Percentiles rank a stretch among this genome's conserved stretches.
phyloP scores from a whole-genome alignment of 2,329 filamentous ascomycete genomes.

The Dactylellina sp. region DNA sequence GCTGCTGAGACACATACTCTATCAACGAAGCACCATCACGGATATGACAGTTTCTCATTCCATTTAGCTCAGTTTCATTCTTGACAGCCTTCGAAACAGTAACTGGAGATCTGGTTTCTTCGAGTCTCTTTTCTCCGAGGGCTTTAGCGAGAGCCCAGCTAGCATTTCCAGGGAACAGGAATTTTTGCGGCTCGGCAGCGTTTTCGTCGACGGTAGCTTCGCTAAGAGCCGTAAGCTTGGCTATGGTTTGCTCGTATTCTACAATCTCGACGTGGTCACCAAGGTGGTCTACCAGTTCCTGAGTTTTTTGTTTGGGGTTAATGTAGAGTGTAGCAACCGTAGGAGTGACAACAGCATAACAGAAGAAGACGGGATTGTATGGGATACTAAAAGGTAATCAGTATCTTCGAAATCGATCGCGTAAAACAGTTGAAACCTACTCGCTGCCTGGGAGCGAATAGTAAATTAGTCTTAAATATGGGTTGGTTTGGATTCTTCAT shows the following conservation, averaged over 20 bases:
- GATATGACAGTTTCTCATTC: constrained; percentile 94
- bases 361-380: constrained; percentile 98
- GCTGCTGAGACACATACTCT: constrained; percentile 65
- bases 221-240: constrained; percentile 76
- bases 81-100: constrained; percentile 94
- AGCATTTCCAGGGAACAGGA: constrained; percentile 87
- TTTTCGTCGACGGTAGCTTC: constrained; percentile 62
- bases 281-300: constrained; percentile 77
- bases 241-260: constrained; percentile 84
- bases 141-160: constrained; percentile 93
- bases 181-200: constrained; percentile 66
- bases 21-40: constrained; percentile 90
- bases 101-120: constrained; percentile 87
- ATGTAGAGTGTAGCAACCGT: constrained; percentile 83
- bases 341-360: constrained; percentile 88
- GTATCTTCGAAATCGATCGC: background rate
- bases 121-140: constrained; percentile 83
- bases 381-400: constrained; percentile 72
- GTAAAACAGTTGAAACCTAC: constrained; percentile 1
- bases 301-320: constrained; percentile 79
- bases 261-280: constrained; percentile 77
- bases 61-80: constrained; percentile 86
- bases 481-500: background rate
- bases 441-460: constrained; percentile 43
- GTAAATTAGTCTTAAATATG: background rate